Conservation (phyloP, 2,329 filamentous ascomycete species). For the Ophiostoma montium region DNA sequence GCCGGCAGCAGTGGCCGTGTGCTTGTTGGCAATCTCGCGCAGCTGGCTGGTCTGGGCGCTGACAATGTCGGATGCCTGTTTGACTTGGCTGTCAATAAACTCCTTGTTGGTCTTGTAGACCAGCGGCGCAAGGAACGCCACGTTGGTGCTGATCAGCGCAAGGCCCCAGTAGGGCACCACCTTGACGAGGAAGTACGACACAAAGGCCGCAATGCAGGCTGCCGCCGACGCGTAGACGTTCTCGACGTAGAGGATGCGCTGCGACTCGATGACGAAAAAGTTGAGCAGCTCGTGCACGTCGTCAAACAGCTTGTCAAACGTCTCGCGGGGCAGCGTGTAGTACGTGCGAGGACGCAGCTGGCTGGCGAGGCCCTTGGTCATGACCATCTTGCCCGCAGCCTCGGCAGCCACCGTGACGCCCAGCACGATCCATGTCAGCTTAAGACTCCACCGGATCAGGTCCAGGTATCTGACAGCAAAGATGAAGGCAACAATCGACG, state of each 20-base stretch:
- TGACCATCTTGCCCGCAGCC: slow-evolving; percentile 43
- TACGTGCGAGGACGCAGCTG: slow-evolving; percentile 54
- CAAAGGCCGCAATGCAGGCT: slow-evolving; percentile 44
- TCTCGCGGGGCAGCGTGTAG: slow-evolving; percentile 50
- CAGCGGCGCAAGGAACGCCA: slow-evolving; percentile 47
- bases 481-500: slow-evolving; percentile 42
- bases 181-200: slow-evolving; percentile 56
- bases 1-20: slow-evolving; percentile 47
- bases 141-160: slow-evolving; percentile 42
- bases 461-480: slow-evolving; percentile 52
- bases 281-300: slow-evolving; percentile 56
- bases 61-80: slow-evolving; percentile 42
- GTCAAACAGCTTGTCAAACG: slow-evolving; percentile 44
- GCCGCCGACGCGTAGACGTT: slow-evolving; percentile 45
- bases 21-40: slow-evolving; percentile 46
- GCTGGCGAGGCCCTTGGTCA: slow-evolving; percentile 48
- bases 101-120: slow-evolving; percentile 56
- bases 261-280: slow-evolving; percentile 57
- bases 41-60: slow-evolving; percentile 50
- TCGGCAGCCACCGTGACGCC: slow-evolving; percentile 47
- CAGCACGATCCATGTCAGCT: slow-evolving; percentile 49
- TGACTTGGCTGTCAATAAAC: slow-evolving; percentile 49
- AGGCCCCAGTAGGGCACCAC: slow-evolving; percentile 58
- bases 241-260: slow-evolving; percentile 55
- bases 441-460: slow-evolving; percentile 49